phyloP scores from a whole-genome alignment of 1,139 yeast species.

The Yarrowia galli region DNA sequence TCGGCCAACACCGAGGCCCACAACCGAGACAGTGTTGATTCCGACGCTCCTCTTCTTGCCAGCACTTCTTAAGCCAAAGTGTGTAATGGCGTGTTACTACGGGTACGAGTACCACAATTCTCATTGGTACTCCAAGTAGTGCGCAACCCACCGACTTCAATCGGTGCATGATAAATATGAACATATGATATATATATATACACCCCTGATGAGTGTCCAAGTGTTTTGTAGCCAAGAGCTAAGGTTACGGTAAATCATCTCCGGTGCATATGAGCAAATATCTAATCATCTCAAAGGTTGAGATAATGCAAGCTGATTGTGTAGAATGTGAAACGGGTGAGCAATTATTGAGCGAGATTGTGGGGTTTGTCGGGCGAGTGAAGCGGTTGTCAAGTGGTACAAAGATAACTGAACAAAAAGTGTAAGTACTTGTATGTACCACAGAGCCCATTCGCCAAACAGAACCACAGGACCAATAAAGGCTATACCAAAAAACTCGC shows the following conservation, averaged over 20 bases:
- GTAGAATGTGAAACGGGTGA: background rate
- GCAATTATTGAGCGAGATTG: background rate
- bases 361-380: no score
- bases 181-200: constrained; percentile 16
- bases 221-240: background rate
- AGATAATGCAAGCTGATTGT: background rate
- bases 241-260: background rate
- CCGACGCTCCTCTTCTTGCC: constrained; percentile 29
- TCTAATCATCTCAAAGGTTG: background rate
- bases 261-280: constrained; percentile 4
- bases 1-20: constrained; percentile 27
- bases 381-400: no score
- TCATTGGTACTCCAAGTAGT: background rate
- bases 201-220: constrained; percentile 1
- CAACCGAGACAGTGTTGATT: constrained; percentile 19
- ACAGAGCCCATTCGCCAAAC: no score
- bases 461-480: no score
- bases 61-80: background rate
- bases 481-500: no score
- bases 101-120: no score
- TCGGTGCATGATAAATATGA: constrained; percentile 16
- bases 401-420: no score
- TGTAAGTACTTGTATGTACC: no score
- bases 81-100: no score
- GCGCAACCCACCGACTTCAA: background rate